Evolutionary conservation across 148 eudicot genomes (phyloP).

Genomic region (Arbutus unedo): DNA sequence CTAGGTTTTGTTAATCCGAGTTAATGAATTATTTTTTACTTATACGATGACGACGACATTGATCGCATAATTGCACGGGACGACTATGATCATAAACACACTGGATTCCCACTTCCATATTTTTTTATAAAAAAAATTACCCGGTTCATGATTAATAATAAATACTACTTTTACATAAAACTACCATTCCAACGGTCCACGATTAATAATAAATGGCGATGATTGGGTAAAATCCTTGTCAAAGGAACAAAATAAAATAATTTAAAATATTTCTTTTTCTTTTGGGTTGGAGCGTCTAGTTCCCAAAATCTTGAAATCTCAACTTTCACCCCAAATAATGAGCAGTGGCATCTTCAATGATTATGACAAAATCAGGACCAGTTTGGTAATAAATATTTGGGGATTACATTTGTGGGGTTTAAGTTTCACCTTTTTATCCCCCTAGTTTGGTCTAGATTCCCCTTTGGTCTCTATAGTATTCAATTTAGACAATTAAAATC

Average conservation of each 20-base stretch:
- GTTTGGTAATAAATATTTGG: background rate
- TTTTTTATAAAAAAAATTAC: too few species aligned
- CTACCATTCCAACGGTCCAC: too few species aligned
- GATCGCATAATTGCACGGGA: too few species aligned
- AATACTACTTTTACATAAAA: too few species aligned
- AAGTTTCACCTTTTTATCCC: background rate
- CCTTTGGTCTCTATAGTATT: background rate
- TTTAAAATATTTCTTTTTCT: background rate
- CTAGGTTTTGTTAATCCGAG: too few species aligned
- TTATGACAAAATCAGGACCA: background rate
- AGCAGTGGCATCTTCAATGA: slow-evolving; percentile 8
- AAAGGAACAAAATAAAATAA: background rate
- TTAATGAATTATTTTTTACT: too few species aligned
- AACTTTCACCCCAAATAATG: background rate
- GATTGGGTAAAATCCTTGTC: background rate
- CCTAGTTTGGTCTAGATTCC: background rate
- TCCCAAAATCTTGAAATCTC: slow-evolving; percentile 12
- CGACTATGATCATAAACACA: too few species aligned
- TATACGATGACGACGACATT: too few species aligned
- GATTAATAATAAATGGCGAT: background rate
- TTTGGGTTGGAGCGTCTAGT: slow-evolving; percentile 12
- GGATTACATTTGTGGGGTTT: background rate
- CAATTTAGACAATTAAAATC: background rate
- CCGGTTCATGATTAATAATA: too few species aligned
- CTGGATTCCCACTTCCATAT: too few species aligned